These are phyloP conservation scores for Plantago major DNA, from an alignment of 257 asterid species.

Conservation along the genomic window DNA sequence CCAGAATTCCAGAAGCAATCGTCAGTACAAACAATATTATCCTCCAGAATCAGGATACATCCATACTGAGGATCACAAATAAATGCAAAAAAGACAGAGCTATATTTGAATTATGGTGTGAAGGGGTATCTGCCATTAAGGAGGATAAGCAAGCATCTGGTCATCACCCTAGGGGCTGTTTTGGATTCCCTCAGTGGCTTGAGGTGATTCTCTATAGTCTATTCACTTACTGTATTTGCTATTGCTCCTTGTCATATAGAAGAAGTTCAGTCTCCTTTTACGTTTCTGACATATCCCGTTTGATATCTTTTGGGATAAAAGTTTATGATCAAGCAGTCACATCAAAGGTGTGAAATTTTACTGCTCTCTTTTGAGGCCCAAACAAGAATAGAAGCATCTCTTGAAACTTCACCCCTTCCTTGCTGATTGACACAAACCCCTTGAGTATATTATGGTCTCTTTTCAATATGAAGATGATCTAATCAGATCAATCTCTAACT, in stretches of 20 bases:
- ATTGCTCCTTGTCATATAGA: conserved; percentile 5
- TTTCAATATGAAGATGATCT: neutral
- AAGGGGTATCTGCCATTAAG: conserved; percentile 63
- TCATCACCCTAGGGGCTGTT: conserved; percentile 74
- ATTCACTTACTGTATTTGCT: neutral
- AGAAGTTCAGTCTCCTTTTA: neutral
- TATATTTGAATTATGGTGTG: conserved; percentile 63
- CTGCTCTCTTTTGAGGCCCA: neutral
- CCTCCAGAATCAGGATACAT: conserved; percentile 73
- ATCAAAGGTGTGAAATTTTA: neutral
- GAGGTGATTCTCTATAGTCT: conserved; percentile 46
- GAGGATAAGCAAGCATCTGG: conserved; percentile 68
- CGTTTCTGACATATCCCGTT: neutral
- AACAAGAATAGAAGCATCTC: neutral
- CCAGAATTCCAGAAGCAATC: conserved; percentile 72
- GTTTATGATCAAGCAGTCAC: neutral
- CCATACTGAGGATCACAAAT: conserved; percentile 81
- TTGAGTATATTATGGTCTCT: neutral
- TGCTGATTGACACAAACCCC: neutral
- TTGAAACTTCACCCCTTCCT: neutral
- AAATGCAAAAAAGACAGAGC: conserved; percentile 59
- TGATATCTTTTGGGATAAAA: neutral
- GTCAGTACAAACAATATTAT: conserved; percentile 86
- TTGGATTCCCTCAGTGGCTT: conserved; percentile 96
- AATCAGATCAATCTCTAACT: neutral